A percentile compares a stretch with the other conserved stretches of the same genome.
phyloP scores from a whole-genome alignment of 768 basidiomycete species.

The Suillus cothurnatus region DNA sequence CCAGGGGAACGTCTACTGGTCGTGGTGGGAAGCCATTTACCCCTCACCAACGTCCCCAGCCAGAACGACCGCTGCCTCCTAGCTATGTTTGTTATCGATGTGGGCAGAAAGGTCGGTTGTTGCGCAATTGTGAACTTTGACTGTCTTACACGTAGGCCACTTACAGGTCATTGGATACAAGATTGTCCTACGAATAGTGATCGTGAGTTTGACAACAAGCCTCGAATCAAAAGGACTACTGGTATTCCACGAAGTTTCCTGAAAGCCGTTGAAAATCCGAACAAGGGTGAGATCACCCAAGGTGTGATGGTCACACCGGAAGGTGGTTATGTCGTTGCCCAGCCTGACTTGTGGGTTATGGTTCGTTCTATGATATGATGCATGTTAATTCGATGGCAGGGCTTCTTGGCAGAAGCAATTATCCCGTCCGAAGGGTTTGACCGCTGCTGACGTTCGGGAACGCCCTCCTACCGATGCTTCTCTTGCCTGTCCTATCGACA shows the following conservation, averaged over 20 bases:
- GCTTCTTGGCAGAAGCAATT: slow-evolving; percentile 96
- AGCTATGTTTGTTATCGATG: slow-evolving; percentile 99
- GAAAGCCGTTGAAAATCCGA: slow-evolving; percentile 91
- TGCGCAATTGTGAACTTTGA: background rate
- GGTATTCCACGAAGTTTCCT: slow-evolving; percentile 98
- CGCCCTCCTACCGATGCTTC: slow-evolving; percentile 75
- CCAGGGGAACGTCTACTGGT: slow-evolving; percentile 64
- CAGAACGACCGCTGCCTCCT: slow-evolving; percentile 81
- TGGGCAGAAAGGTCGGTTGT: slow-evolving; percentile 85
- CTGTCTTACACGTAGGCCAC: slow-evolving; percentile 13
- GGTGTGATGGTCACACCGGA: slow-evolving; percentile 99
- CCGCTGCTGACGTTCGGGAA: slow-evolving; percentile 89
- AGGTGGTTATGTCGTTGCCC: slow-evolving; percentile 95
- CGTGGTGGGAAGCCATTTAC: slow-evolving; percentile 56
- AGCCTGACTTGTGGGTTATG: slow-evolving; percentile 86
- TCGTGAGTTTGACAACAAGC: slow-evolving; percentile 90
- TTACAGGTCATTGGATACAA: slow-evolving; percentile 97
- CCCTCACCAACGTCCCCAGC: slow-evolving; percentile 52
- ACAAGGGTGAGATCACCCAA: slow-evolving; percentile 65
- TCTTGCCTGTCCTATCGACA: slow-evolving; percentile 89
- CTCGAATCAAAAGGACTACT: slow-evolving; percentile 96
- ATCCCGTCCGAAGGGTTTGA: slow-evolving; percentile 74
- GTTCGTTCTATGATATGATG: background rate
- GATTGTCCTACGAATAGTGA: slow-evolving; percentile 98
- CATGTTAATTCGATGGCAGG: slow-evolving; percentile 41